phyloP scores from a whole-genome alignment of 306 rosid genomes.

The Senna tora region DNA sequence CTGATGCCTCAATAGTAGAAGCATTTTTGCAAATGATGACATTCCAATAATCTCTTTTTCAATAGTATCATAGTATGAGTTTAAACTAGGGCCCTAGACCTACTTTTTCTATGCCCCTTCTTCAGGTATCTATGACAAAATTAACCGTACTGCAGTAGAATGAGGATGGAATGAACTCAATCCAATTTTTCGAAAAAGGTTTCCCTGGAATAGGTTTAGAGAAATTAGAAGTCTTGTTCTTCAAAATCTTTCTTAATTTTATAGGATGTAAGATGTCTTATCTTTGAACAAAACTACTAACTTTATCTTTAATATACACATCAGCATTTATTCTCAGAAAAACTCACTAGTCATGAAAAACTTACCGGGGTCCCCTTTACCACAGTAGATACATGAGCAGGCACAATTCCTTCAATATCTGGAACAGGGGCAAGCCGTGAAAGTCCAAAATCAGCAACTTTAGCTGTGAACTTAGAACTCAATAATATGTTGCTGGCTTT shows the following conservation, averaged over 20 bases:
- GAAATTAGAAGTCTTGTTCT: slow-evolving; percentile 6
- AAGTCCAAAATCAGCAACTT: slow-evolving; percentile 98
- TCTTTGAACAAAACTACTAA: slow-evolving; percentile 1
- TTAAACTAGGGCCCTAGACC: not conserved
- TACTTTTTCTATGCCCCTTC: not conserved
- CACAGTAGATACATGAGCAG: slow-evolving; percentile 79
- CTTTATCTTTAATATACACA: not conserved
- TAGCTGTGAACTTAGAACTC: slow-evolving; percentile 67
- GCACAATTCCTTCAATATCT: slow-evolving; percentile 67
- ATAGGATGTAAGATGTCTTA: slow-evolving; percentile 9
- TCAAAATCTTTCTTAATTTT: slow-evolving; percentile 2
- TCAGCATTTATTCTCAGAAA: not conserved
- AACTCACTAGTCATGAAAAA: slow-evolving; percentile 24
- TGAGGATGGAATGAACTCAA: not conserved
- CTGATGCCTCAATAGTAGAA: not conserved
- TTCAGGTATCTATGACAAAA: not conserved
- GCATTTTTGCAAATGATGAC: too few relatives aligned
- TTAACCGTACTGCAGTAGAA: not conserved
- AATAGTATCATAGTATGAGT: not conserved
- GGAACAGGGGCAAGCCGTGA: slow-evolving; percentile 94
- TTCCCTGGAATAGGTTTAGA: not conserved
- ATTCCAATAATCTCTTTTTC: not conserved
- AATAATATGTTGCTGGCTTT: slow-evolving; percentile 90
- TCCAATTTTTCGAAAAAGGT: not conserved
- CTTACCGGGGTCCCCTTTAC: slow-evolving; percentile 97